Conservation (phyloP, 2,329 filamentous ascomycete genomes). For the Fusarium fujikuroi region DNA sequence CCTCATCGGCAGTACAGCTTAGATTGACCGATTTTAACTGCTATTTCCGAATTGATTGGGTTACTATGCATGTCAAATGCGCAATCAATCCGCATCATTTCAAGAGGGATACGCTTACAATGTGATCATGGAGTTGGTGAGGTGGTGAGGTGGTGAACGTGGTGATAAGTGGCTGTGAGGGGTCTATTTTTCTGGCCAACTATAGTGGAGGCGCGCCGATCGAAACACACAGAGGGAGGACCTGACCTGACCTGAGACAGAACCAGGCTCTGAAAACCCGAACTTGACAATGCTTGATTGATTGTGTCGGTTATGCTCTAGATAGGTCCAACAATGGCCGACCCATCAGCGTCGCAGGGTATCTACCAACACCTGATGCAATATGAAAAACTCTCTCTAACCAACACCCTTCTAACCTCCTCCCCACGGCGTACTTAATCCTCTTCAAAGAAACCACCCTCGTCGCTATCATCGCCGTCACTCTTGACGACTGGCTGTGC, state of each 20-base stretch:
- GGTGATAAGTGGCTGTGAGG: constrained; percentile 22
- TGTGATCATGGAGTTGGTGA: constrained; percentile 3
- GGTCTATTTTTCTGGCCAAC: constrained; percentile 11
- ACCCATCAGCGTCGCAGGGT: constrained; percentile 24
- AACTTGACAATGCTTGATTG: constrained; percentile 19
- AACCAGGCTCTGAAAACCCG: constrained; percentile 1
- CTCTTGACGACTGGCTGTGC: constrained; percentile 47
- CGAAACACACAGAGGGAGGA: not conserved
- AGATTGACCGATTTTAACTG: not conserved
- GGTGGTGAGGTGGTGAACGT: not conserved
- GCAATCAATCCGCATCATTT: constrained; percentile 3
- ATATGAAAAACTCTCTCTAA: constrained; percentile 21
- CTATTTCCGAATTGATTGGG: not conserved
- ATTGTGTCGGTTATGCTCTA: constrained; percentile 13
- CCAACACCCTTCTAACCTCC: not conserved
- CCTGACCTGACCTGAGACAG: not conserved
- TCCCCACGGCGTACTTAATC: not conserved
- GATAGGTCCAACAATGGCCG: constrained; percentile 18
- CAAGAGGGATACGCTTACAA: not conserved
- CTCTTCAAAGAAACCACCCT: constrained; percentile 68
- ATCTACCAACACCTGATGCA: constrained; percentile 37
- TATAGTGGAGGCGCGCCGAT: constrained; percentile 21
- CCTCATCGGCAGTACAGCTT: not conserved
- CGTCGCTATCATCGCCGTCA: constrained; percentile 62
- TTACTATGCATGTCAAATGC: not conserved